Evolutionary conservation across 495 filamentous ascomycete species (phyloP), one percentile per base, ranked within the genome.

Genomic region (Penicillium odoratum): DNA sequence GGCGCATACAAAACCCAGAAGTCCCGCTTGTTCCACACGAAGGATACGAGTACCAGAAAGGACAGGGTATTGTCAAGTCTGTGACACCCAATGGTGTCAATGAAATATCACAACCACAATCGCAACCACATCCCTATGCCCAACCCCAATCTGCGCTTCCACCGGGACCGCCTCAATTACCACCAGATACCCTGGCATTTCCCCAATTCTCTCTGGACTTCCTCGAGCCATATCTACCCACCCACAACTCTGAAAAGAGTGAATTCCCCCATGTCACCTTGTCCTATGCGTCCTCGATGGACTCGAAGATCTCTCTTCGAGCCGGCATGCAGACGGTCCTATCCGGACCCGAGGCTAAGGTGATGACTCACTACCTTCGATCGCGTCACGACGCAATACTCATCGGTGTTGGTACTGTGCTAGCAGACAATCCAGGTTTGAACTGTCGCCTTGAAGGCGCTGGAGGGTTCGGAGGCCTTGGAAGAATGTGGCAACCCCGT

Each of bases 291-390:
- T 84, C 85, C n/a, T 96, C 92, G 5, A 86, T 97, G 67, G 93
- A 97, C 70, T 87, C 87, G 9, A 82, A 83, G 44, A 77, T 98
- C 52, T 83, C 91, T 9, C 79, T 93, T 13, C 76, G 83, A 0
- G 89, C 90, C 0, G 91, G 91, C 15, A 78, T 82, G 57, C 89
- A 86, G 60, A 97, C 92, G 2, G 73, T 81, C 0, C 82, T 97
- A 5, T 97, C 93, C 7, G 91, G 92, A 28, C 83, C 85, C 1
- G 78, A 85, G 61, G 86, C 91, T 13, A 97, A 96, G 69, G 80
- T 88, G 51, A 91, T 98, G 88, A 97, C 93, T 1, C 93, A 98
- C 69, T 91, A 88, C 69, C 81, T 98, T 16, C 88, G 93, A 54
- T 84, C 85, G 6, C 81, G 80, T 11, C 92, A 98, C 71, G 85